Evolutionary conservation across 2,329 filamentous ascomycete genomes (phyloP).

Genomic region (Penicillium crustosum): DNA sequence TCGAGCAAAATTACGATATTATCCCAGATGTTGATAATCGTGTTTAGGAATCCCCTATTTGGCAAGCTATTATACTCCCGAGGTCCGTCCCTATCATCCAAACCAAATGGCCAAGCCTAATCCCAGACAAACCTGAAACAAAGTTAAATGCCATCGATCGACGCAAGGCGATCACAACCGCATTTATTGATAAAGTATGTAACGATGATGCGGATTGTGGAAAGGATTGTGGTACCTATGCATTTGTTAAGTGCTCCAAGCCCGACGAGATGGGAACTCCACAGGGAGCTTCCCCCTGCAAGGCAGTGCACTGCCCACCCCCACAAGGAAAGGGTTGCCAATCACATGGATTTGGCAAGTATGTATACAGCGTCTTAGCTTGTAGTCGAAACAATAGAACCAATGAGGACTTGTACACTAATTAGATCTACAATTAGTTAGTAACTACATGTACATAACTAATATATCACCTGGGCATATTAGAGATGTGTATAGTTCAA

Average conservation of each 20-base stretch:
- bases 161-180: constrained; percentile 2
- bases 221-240: neutral
- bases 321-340: constrained; percentile 18
- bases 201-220: neutral
- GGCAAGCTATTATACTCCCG: neutral
- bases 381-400: neutral
- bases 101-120: neutral
- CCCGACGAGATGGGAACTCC: constrained; percentile 17
- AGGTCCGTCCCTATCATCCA: neutral
- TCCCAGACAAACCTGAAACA: constrained; percentile 10
- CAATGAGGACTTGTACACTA: neutral
- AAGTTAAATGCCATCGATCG: constrained; percentile 4
- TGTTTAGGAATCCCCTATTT: neutral
- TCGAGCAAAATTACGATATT: neutral
- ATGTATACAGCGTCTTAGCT: neutral
- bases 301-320: constrained; percentile 29
- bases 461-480: neutral
- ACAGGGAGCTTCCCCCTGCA: constrained; percentile 23
- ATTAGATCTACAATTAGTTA: neutral
- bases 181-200: constrained; percentile 3
- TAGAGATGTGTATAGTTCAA: neutral
- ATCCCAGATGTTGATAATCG: neutral
- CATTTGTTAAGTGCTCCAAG: neutral
- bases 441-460: neutral
- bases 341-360: neutral